A percentile compares a stretch with the other conserved stretches of the same genome.
phyloP scores from a whole-genome alignment of 139 green algal species.

The Eudorina sp. region DNA sequence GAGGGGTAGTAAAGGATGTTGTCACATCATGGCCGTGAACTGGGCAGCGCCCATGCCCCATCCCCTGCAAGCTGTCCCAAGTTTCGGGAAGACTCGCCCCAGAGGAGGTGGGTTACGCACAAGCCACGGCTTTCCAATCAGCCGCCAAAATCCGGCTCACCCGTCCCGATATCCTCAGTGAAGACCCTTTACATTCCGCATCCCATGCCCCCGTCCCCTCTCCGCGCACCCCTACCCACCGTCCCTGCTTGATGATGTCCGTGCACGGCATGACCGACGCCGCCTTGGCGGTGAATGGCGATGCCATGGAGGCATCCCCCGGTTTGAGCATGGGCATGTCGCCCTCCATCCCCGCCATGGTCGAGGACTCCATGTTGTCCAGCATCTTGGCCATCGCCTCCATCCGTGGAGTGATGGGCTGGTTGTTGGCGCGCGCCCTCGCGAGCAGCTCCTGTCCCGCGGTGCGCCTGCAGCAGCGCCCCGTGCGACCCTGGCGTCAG shows the following conservation, averaged over 20 bases:
- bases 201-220: background rate
- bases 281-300: conserved; percentile 93
- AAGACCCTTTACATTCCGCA: too few relatives aligned
- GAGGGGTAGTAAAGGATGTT: background rate
- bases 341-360: background rate
- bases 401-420: conserved; percentile 64
- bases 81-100: too few relatives aligned
- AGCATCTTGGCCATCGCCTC: conserved; percentile 81
- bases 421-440: conserved; percentile 62
- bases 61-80: too few relatives aligned
- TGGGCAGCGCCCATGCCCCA: background rate
- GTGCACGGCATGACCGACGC: conserved; percentile 82
- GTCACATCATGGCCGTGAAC: background rate
- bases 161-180: too few relatives aligned
- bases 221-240: background rate
- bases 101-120: too few relatives aligned
- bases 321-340: conserved; percentile 83
- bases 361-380: conserved; percentile 76
- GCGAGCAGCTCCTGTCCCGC: conserved; percentile 70
- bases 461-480: conserved; percentile 3
- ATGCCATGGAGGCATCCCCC: conserved; percentile 92
- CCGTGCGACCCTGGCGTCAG: too few relatives aligned
- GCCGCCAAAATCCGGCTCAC: too few relatives aligned
- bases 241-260: conserved; percentile 91
- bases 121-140: too few relatives aligned